phyloP scores from a whole-genome alignment of 2,329 filamentous ascomycete species.

The Fusarium sublunatum region DNA sequence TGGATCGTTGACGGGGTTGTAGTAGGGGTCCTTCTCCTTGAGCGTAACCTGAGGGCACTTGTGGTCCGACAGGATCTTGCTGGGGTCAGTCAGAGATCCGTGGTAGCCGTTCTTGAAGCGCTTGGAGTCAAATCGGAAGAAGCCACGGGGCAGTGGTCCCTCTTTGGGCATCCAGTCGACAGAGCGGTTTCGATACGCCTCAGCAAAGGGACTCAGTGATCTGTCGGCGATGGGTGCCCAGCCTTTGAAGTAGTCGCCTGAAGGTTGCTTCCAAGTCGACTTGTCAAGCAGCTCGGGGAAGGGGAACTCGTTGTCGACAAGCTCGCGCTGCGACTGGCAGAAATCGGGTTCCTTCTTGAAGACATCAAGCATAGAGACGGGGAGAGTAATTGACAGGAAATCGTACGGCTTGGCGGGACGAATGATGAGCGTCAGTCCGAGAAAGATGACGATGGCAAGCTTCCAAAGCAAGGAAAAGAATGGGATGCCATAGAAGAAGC shows the following conservation, averaged over 20 bases:
- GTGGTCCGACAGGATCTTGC: slow-evolving; percentile 6
- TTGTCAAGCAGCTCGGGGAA: slow-evolving; percentile 47
- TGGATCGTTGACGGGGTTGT: slow-evolving; percentile 54
- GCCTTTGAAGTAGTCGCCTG: slow-evolving; percentile 49
- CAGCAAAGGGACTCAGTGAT: slow-evolving; percentile 36
- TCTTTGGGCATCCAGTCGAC: slow-evolving; percentile 48
- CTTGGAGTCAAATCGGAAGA: slow-evolving; percentile 46
- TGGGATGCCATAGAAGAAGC: slow-evolving; percentile 22
- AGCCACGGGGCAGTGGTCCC: slow-evolving; percentile 42
- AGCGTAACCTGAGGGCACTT: slow-evolving; percentile 32
- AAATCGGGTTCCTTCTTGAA: slow-evolving; percentile 44
- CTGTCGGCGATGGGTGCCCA: slow-evolving; percentile 47
- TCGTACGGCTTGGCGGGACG: slow-evolving; percentile 49
- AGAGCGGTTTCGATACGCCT: slow-evolving; percentile 42
- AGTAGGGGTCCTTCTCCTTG: slow-evolving; percentile 48
- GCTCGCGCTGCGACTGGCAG: slow-evolving; percentile 41
- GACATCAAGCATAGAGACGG: slow-evolving; percentile 47
- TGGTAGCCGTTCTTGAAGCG: slow-evolving; percentile 41
- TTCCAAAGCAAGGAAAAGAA: slow-evolving; percentile 34
- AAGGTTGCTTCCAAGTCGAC: slow-evolving; percentile 42
- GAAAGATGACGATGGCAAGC: slow-evolving; percentile 33
- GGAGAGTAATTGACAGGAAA: slow-evolving; percentile 49
- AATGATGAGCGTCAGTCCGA: slow-evolving; percentile 39
- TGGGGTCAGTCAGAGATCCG: slow-evolving; percentile 24
- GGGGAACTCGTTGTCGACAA: slow-evolving; percentile 46